Evolutionary conservation across 1,139 yeast genomes (phyloP).

Genomic region (Kazachstania sp.): DNA sequence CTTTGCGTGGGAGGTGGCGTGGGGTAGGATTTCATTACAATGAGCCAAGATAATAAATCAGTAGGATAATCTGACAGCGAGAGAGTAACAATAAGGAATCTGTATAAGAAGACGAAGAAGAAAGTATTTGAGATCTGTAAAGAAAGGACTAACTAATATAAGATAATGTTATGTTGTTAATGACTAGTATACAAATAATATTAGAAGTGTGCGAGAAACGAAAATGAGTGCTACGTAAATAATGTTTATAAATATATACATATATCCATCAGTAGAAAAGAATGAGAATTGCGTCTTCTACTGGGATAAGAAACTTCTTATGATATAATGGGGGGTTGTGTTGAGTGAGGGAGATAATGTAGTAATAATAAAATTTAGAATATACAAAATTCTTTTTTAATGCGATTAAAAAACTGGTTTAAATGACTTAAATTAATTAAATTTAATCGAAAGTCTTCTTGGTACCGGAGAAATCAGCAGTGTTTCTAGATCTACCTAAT

Average conservation of each 20-base stretch:
- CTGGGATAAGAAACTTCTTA: neutral
- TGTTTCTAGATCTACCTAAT: conserved; percentile 33
- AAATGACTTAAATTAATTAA: too few relatives aligned
- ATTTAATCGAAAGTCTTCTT: conserved; percentile 68
- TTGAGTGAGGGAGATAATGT: neutral
- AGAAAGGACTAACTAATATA: too few relatives aligned
- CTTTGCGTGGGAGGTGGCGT: too few relatives aligned
- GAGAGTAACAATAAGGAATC: too few relatives aligned
- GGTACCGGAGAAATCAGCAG: conserved; percentile 60
- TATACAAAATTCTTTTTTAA: neutral
- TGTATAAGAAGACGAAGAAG: too few relatives aligned
- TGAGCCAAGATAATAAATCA: too few relatives aligned
- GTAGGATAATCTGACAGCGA: too few relatives aligned
- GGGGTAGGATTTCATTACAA: too few relatives aligned
- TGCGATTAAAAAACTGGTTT: neutral
- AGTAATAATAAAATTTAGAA: neutral
- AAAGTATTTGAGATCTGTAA: too few relatives aligned
- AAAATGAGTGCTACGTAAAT: neutral
- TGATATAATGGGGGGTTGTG: neutral
- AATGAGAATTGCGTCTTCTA: too few relatives aligned
- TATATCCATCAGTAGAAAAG: neutral
- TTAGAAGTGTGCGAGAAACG: neutral
- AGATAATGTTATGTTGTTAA: neutral
- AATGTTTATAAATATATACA: conserved; percentile 1
- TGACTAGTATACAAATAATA: conserved; percentile 2